phyloP scores from a whole-genome alignment of 305 asterid species.

The Petunia hybrid region DNA sequence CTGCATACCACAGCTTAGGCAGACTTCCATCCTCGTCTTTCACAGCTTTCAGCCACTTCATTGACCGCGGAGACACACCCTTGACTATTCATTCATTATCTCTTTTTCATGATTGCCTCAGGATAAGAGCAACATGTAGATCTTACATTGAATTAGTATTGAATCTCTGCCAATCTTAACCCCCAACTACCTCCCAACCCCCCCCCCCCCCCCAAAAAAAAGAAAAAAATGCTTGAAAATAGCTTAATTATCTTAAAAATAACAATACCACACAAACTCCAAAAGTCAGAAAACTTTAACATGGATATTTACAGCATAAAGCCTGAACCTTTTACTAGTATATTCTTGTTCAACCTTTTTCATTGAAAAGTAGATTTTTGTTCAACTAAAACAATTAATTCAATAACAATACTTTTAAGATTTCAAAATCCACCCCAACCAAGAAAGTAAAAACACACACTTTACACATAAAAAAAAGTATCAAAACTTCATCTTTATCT shows the following conservation, averaged over 20 bases:
- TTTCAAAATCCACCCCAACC: conserved; percentile 5
- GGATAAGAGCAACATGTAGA: background rate
- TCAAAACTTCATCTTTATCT: background rate
- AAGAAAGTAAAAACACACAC: conserved; percentile 24
- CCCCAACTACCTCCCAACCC: no score
- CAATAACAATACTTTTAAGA: background rate
- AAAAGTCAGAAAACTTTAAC: background rate
- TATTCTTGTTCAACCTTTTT: background rate
- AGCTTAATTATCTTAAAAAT: background rate
- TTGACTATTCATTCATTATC: background rate
- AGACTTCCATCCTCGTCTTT: no score
- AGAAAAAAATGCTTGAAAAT: background rate
- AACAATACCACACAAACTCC: background rate
- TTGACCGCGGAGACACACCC: background rate
- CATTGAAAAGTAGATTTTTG: background rate
- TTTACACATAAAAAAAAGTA: background rate
- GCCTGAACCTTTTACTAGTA: background rate
- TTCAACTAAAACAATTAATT: background rate
- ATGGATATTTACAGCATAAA: background rate
- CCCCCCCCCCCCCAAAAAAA: background rate
- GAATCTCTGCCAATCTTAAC: background rate
- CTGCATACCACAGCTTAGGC: no score
- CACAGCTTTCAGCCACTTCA: no score
- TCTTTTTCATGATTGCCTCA: background rate
- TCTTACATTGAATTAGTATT: background rate